Conservation (phyloP, 805 yeast genomes). For the Wickerhamomyces ciferrii region DNA sequence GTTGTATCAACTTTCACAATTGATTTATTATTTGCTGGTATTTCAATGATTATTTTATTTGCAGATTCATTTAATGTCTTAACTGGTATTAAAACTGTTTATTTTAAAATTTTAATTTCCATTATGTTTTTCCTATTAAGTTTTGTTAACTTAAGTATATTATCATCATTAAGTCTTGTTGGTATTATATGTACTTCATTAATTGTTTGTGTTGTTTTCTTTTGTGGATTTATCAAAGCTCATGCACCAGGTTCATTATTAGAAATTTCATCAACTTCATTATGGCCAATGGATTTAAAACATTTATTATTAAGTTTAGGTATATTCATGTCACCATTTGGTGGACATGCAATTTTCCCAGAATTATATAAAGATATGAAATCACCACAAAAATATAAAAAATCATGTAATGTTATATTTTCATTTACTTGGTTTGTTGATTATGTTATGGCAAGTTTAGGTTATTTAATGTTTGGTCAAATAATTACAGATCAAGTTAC, state of each 20-base stretch:
- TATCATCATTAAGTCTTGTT: constrained; percentile 48
- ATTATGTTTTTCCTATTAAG: constrained; percentile 37
- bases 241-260: constrained; percentile 50
- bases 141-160: constrained; percentile 48
- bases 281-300: constrained; percentile 31
- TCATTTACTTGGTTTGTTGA: constrained; percentile 55
- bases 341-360: constrained; percentile 83
- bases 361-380: constrained; percentile 72
- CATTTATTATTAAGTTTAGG: constrained; percentile 50
- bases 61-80: constrained; percentile 55
- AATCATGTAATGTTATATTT: constrained; percentile 51
- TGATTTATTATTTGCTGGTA: constrained; percentile 58
- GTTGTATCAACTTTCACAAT: constrained; percentile 46
- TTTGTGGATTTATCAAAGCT: constrained; percentile 40
- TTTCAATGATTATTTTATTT: constrained; percentile 53
- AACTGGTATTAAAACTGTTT: constrained; percentile 30
- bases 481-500: constrained; percentile 69
- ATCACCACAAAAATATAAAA: constrained; percentile 56
- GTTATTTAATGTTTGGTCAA: constrained; percentile 78
- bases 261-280: constrained; percentile 37
- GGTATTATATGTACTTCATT: constrained; percentile 54
- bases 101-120: constrained; percentile 39
- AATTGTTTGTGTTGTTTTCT: constrained; percentile 38
- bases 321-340: constrained; percentile 72
- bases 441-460: constrained; percentile 54